Percentiles rank a stretch among this genome's conserved stretches.
Evolutionary conservation across 257 asterid species (phyloP).

Genomic region (Cinchona pubescens): DNA sequence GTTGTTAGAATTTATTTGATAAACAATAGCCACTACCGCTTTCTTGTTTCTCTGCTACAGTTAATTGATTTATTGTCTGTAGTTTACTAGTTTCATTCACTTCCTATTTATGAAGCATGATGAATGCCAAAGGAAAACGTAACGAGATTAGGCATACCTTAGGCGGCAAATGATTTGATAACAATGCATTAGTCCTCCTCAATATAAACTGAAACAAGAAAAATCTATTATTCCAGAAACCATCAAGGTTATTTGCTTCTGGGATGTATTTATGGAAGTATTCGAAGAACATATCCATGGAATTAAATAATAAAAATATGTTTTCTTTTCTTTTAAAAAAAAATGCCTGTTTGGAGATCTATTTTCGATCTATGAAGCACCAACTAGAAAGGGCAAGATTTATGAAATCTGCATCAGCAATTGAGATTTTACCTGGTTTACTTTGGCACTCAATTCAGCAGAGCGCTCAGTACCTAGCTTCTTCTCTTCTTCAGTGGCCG

Average conservation of each 20-base stretch:
- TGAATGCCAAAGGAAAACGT: background rate
- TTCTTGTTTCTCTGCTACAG: background rate
- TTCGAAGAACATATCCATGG: background rate
- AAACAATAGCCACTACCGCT: background rate
- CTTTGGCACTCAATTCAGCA: constrained; percentile 78
- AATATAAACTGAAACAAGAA: constrained; percentile 70
- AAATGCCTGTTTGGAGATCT: background rate
- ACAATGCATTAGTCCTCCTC: constrained; percentile 93
- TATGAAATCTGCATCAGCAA: constrained; percentile 8
- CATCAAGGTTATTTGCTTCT: constrained; percentile 7
- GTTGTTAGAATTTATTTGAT: too few species aligned
- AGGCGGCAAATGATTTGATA: constrained; percentile 96
- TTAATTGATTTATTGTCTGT: background rate
- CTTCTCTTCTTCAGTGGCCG: constrained; percentile 77
- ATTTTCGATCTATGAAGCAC: background rate
- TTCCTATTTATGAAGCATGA: background rate
- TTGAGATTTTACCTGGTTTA: constrained; percentile 66
- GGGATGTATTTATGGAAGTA: background rate
- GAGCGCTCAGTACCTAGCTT: constrained; percentile 83
- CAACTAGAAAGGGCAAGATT: constrained; percentile 7
- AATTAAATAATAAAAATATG: too few species aligned
- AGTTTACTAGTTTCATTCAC: background rate
- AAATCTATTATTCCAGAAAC: constrained; percentile 6
- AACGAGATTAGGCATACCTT: constrained; percentile 50
- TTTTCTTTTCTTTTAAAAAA: background rate